Evolutionary conservation across 108 stramenopile genomes (phyloP), one percentile per base, ranked within the genome.

Genomic region (Discostella pseudostelligera): DNA sequence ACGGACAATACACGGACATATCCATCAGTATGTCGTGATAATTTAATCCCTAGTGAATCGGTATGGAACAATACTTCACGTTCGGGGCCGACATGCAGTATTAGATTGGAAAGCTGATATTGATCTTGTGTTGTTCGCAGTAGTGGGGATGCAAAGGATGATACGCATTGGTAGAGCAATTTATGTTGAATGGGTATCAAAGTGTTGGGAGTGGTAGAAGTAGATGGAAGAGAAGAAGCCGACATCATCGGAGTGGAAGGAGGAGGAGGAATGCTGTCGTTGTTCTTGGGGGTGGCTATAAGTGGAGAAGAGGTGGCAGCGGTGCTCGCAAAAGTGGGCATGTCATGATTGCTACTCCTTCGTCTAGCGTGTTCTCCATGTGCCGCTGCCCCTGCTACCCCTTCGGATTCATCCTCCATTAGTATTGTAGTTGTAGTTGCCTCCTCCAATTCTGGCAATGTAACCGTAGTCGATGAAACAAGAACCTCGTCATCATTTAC

Each of bases 1-100:
- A 67, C 65, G 39, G 65, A 67, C 17, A 74, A 44, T 25, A 74
- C 47, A 21, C 74, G 59, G 22, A 74, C 61, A 39, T 67, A 62
- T 45, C 74, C 74, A 37, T 74, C 74, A 7, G 65, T 74, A 26
- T 61, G 60, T 4, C 74, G 74, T 12, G 65, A 61, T n/a, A 74
- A 50, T 28, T 60, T 74, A 9, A 74, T 56, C 25, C 74, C 65
- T 20, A 74, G 60, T n/a, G 65, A 62, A 44, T 44, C 42, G 0
- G 73, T 54, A 21, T 74, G 43, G 47, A 74, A 74, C 7, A 44
- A 12, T 6, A 74, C 51, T 19, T 37, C 51, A 1, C 74, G 65
- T 40, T 74, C 74, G 42, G 59, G 59, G 6, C 65, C 74, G 13
- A 74, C 45, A 45, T 37, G 35, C 3, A 56, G 11, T 59, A n/a